Evolutionary conservation across 164 flowering plant species (phyloP).

Genomic region (Sextonia rubra): DNA sequence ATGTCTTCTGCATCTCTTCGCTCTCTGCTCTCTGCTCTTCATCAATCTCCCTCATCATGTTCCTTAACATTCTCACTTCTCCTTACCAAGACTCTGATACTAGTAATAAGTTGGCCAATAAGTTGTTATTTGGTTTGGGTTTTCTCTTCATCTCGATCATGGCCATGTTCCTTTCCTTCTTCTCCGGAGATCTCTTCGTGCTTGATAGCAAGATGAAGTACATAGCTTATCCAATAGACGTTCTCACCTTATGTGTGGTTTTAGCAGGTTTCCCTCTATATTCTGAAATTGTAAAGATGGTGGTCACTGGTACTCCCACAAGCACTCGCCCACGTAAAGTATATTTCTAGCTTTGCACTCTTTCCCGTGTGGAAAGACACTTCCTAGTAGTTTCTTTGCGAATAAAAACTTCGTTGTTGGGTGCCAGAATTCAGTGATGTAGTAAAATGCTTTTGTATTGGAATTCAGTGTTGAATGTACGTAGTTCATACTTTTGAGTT

Average conservation of each 20-base stretch:
- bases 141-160: neutral
- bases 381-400: neutral
- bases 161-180: neutral
- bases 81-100: constrained; percentile 2
- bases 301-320: neutral
- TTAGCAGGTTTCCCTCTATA: neutral
- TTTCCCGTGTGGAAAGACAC: neutral
- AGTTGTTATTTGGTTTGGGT: neutral
- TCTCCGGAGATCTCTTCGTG: neutral
- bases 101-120: neutral
- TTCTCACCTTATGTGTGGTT: neutral
- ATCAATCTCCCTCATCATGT: neutral
- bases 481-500: neutral
- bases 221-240: neutral
- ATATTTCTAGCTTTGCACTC: neutral
- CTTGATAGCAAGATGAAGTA: neutral
- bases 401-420: too few species aligned
- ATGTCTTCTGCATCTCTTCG: neutral
- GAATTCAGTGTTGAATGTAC: neutral
- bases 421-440: neutral
- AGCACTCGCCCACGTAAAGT: too few species aligned
- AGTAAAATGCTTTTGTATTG: neutral
- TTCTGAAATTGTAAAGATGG: neutral
- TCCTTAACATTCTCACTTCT: constrained; percentile 1
- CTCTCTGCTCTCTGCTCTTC: neutral